Base-by-base conservation (phyloP, 1,139 yeast genomes). In the Citeromyces siamensis region DNA sequence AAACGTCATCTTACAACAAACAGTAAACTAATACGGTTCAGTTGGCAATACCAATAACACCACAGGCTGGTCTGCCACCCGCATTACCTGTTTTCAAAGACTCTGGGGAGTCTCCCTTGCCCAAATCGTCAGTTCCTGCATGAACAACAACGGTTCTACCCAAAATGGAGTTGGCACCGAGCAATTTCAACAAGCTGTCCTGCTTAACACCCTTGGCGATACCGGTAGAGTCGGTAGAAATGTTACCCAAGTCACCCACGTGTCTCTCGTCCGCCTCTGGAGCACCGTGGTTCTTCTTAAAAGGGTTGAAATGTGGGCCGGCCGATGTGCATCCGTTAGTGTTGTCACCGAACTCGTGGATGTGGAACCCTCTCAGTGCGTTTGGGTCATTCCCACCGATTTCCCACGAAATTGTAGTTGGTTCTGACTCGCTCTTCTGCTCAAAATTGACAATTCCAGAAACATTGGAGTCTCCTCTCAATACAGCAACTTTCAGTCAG, bases 261-360 rank as follows among this genome's bases (percentile, higher is more conserved):
- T 90, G 98, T 70, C 98, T 83, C 51, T 56, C 66, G 49, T 75
- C 84, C 55, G 81, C 95, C 54, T 75, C 78, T 61, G 96, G 96
- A 42, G 93, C 86, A 64, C 98, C 98, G 62, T 90, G 98, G 49
- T 75, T 73, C 69, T 81, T 79, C 49, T 73, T 68, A 60, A 81
- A 82, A 48, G 97, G 97, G 74, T 90, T 90, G 77, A 85, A 88
- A 67, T 90, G 98, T 42, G 96, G 95, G 54, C 98, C 98, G 40
- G 98, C 97, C 47, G 96, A 85, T 44, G 95, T 86, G 68, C 97
- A 88, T 45, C 98, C 97, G 60, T 90, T 88, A 66, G 97, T 86
- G 75, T 86, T 85, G 71, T 90, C 98, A 68, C 98, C 98, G 55
- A 88, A 90, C 57, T 84, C 82, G 66, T 90, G 98, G 58, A 90